phyloP scores from a whole-genome alignment of 495 filamentous ascomycete species.

The Podospora anserina region DNA sequence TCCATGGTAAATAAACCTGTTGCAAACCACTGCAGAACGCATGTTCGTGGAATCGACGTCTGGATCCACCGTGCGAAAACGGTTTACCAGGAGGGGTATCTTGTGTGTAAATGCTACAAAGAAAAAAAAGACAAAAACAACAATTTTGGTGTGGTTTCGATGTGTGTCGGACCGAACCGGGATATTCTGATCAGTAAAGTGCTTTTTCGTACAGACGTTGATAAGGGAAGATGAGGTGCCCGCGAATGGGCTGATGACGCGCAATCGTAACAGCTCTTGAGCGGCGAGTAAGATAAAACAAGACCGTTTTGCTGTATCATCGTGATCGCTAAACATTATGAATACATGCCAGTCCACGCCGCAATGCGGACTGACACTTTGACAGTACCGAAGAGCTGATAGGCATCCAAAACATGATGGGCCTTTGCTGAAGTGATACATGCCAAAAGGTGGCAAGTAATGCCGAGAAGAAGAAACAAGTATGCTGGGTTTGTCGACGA shows the following conservation, averaged over 20 bases:
- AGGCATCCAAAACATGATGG: conserved; percentile 13
- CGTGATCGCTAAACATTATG: conserved; percentile 19
- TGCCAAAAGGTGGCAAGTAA: conserved; percentile 27
- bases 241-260: conserved; percentile 15
- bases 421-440: conserved; percentile 27
- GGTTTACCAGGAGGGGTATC: conserved; percentile 12
- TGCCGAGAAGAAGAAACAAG: conserved; percentile 17
- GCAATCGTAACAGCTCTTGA: conserved; percentile 15
- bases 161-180: conserved; percentile 27
- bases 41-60: conserved; percentile 3
- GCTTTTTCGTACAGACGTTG: conserved; percentile 18
- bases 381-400: conserved; percentile 12
- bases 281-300: background rate
- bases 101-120: conserved; percentile 17
- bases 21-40: conserved; percentile 23
- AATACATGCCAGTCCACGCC: conserved; percentile 14
- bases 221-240: conserved; percentile 10
- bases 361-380: conserved; percentile 10
- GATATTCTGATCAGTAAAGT: conserved; percentile 9
- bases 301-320: conserved; percentile 14
- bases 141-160: conserved; percentile 5
- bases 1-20: conserved; percentile 7
- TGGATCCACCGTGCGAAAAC: conserved; percentile 11
- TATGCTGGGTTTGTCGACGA: conserved; percentile 25
- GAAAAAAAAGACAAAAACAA: conserved; percentile 13